Percentiles rank a stretch among this genome's conserved stretches.
phyloP scores from a whole-genome alignment of 2,329 filamentous ascomycete species.

The Venturia nashicola region DNA sequence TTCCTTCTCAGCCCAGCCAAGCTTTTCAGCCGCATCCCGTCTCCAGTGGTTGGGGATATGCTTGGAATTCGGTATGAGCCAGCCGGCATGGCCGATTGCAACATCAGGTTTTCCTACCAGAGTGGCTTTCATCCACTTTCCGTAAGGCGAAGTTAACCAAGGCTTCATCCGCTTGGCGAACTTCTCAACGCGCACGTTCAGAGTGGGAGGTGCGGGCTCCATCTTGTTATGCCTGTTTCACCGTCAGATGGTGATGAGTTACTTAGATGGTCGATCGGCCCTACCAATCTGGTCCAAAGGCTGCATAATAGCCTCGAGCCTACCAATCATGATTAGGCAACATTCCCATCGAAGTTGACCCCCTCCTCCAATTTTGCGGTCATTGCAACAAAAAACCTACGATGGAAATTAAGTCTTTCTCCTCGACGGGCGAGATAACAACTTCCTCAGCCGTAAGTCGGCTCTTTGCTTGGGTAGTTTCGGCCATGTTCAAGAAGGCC shows the following conservation, averaged over 20 bases:
- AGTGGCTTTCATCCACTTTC: slow-evolving; percentile 5
- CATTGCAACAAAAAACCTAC: background rate
- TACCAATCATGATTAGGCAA: background rate
- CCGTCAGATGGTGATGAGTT: background rate
- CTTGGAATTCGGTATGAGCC: background rate
- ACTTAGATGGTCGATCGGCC: background rate
- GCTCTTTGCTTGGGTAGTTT: background rate
- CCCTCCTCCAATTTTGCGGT: background rate
- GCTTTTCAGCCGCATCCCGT: background rate
- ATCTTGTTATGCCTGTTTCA: slow-evolving; percentile 1
- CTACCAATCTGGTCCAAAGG: background rate
- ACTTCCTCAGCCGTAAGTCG: background rate
- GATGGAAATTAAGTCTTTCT: background rate
- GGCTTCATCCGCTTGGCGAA: slow-evolving; percentile 4
- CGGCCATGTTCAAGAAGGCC: background rate
- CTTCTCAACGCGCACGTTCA: background rate
- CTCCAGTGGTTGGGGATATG: slow-evolving; percentile 1
- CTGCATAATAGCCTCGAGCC: background rate
- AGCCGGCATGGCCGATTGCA: slow-evolving; percentile 3
- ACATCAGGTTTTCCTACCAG: background rate
- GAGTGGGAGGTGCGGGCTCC: background rate
- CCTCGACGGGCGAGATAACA: background rate
- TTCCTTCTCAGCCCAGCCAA: background rate
- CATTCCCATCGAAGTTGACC: too few species aligned
- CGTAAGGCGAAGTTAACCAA: background rate